These are phyloP conservation scores for Caloboletus inedulis DNA, from an alignment of 1,284 basidiomycete species.

Conservation along the genomic window DNA sequence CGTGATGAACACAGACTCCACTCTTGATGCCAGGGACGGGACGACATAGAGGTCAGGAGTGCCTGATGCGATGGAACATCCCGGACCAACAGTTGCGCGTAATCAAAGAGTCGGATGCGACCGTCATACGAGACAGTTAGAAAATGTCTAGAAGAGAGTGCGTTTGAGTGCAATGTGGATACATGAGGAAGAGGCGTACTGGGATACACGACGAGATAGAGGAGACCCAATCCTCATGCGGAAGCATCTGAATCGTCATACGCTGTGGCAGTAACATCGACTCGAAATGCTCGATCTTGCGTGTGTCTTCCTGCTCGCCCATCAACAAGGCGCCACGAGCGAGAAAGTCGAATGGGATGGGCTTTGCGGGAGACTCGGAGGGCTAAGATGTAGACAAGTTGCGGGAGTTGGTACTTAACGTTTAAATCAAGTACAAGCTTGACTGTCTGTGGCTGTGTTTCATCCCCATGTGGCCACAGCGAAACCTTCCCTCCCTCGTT, in stretches of 20 bases:
- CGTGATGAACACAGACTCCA: slow-evolving; percentile 57
- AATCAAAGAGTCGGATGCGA: slow-evolving; percentile 69
- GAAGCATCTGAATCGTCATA: slow-evolving; percentile 72
- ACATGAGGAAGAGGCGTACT: slow-evolving; percentile 45
- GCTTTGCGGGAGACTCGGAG: slow-evolving; percentile 75
- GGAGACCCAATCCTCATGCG: slow-evolving; percentile 95
- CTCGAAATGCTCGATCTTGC: slow-evolving; percentile 94
- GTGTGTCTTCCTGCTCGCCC: slow-evolving; percentile 68
- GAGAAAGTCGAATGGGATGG: slow-evolving; percentile 94
- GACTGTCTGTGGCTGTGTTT: too few species aligned
- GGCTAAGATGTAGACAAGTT: slow-evolving; percentile 97
- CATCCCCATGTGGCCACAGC: too few species aligned
- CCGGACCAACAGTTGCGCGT: slow-evolving; percentile 55
- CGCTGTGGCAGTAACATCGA: slow-evolving; percentile 88
- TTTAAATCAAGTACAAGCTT: too few species aligned
- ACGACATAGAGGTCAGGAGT: slow-evolving; percentile 69
- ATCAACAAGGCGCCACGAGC: slow-evolving; percentile 61
- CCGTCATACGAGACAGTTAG: slow-evolving; percentile 83
- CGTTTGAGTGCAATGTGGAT: not conserved
- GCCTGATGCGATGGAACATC: slow-evolving; percentile 56
- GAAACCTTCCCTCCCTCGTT: too few species aligned
- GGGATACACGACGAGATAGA: slow-evolving; percentile 67
- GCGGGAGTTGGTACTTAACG: slow-evolving; percentile 99
- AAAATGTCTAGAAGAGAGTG: slow-evolving; percentile 50
- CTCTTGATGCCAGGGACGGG: slow-evolving; percentile 28